phyloP scores from a whole-genome alignment of 164 flowering plant species.

The Akebia trifoliata region DNA sequence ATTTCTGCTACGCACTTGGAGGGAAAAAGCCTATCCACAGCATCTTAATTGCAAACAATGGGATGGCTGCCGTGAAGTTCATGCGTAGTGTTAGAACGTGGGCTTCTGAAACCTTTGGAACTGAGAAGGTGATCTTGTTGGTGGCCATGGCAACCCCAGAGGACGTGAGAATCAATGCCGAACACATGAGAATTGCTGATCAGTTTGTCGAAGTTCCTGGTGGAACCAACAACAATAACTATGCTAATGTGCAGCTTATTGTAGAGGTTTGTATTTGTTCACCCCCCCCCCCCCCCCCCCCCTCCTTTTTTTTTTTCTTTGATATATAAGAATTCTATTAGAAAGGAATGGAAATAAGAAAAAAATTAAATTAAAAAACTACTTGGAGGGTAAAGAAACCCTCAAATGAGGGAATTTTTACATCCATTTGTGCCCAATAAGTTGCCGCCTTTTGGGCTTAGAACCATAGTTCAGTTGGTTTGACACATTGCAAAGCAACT shows the following conservation, averaged over 20 bases:
- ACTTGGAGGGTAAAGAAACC: not conserved
- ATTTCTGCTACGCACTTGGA: constrained; percentile 80
- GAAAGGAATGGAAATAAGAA: not conserved
- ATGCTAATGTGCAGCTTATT: constrained; percentile 99
- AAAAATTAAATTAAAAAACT: not conserved
- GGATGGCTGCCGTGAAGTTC: constrained; percentile 99
- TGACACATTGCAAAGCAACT: too few species aligned
- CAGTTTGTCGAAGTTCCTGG: constrained; percentile 99
- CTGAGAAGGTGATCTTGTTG: constrained; percentile 89
- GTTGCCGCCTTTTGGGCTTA: not conserved
- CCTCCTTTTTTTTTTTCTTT: not conserved
- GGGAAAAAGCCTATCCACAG: constrained; percentile 89
- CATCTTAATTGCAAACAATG: constrained; percentile 95
- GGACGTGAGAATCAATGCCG: constrained; percentile 99
- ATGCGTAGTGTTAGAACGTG: constrained; percentile 93
- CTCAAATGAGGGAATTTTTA: not conserved
- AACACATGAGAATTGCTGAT: constrained; percentile 97
- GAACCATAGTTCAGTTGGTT: too few species aligned
- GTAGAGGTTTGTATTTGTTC: constrained; percentile 63
- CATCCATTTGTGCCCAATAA: not conserved
- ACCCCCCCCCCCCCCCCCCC: too few species aligned
- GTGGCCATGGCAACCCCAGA: constrained; percentile 99
- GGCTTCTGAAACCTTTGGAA: constrained; percentile 96
- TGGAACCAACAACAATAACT: constrained; percentile 97
- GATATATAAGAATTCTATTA: not conserved